Evolutionary conservation across 2,329 filamentous ascomycete genomes (phyloP), one percentile per base, ranked within the genome.

Genomic region (Penicillium sp.): DNA sequence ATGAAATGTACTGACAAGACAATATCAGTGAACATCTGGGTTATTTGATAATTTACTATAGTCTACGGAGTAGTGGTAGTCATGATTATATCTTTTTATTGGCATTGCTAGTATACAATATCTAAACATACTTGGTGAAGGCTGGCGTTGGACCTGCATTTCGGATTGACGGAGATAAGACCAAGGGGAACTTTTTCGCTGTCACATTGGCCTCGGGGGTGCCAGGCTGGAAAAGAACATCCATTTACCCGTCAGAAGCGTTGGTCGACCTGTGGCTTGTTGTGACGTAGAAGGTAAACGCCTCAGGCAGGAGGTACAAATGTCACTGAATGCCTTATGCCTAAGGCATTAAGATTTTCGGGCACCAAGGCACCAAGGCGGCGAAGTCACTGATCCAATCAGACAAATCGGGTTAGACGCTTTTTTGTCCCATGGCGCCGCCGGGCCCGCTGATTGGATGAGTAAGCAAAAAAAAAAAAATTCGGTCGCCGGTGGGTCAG

Each of bases 381-480:
- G 2, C 19, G 21, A 27, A 45, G 21, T 41, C 45, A 46, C 29
- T 35, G 43, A 54, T 12, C 50, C 33, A 42, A 57, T 48, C 29
- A 56, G 29, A 54, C 43, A 10, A 25, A 46, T 41, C 25, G 2
- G 42, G 50, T 54, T 48, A 54, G 43, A 7, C 42, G 35, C 42
- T 13, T 35, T 53, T 53, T 47, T 27, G 37, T 31, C 55, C 27
- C 41, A 40, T 54, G 55, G 55, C 42, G 13, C 17, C 55, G 50
- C 37, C 8, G 27, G 42, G 27, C 42, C 55, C 55, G 42, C 50
- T 54, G 50, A 54, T 42, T 57, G 55, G 55, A 52, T 57, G 50
- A 57, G 35, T 57, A 45, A 57, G 42, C 50, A 47, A 54, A 42
- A 57, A 57, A 55, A 31, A 56, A 57, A 57, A 54, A 48, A 35